A percentile compares a stretch with the other conserved stretches of the same genome.
Conservation (phyloP, 1,284 basidiomycete species). For the Microbotryum lychnidis-dioicae region DNA sequence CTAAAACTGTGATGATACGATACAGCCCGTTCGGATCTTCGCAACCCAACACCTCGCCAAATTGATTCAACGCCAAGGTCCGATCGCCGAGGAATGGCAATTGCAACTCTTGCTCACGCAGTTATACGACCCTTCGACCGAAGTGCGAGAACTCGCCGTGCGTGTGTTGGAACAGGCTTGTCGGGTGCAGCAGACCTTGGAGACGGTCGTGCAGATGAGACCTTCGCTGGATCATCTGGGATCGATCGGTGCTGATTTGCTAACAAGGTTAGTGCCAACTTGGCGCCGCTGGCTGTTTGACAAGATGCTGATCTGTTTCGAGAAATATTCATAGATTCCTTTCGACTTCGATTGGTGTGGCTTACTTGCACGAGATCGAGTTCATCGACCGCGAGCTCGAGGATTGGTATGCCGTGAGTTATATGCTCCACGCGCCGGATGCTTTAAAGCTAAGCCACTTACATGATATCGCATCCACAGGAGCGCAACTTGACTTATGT, state of each 20-base stretch:
- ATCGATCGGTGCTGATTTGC: constrained; percentile 76
- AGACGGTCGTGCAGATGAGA: constrained; percentile 86
- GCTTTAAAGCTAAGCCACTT: neutral
- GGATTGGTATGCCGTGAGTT: constrained; percentile 78
- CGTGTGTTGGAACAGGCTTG: constrained; percentile 84
- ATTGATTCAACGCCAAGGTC: constrained; percentile 16
- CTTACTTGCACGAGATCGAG: constrained; percentile 79
- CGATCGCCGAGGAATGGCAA: constrained; percentile 68
- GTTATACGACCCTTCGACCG: constrained; percentile 81
- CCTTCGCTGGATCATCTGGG: constrained; percentile 92
- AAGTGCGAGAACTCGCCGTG: constrained; percentile 84
- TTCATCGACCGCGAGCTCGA: constrained; percentile 95
- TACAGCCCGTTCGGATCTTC: constrained; percentile 72
- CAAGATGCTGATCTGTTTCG: neutral
- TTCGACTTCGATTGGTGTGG: constrained; percentile 85
- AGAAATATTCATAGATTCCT: constrained; percentile 61
- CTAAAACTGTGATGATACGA: neutral
- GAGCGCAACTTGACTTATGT: constrained; percentile 80
- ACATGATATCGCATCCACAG: constrained; percentile 42
- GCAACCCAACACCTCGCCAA: constrained; percentile 78
- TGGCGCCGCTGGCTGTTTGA: neutral
- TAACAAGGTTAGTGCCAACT: constrained; percentile 61
- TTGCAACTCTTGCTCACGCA: constrained; percentile 85
- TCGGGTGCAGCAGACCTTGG: constrained; percentile 63
- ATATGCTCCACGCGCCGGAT: neutral